phyloP scores from a whole-genome alignment of 2,329 filamentous ascomycete species.

The Cladosporium austrohemisphaericum region DNA sequence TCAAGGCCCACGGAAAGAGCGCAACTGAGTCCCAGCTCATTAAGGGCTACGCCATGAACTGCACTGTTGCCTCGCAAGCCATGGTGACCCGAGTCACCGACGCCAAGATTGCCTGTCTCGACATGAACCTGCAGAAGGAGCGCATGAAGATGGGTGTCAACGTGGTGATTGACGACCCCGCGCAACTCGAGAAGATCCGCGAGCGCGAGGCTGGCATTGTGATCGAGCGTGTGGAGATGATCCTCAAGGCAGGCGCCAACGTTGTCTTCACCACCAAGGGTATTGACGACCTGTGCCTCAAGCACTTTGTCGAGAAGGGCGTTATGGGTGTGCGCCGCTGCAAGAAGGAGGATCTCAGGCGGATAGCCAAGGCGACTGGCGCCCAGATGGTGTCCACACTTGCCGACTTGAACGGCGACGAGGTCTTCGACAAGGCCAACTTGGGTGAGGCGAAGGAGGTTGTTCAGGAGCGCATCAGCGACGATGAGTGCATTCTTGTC shows the following conservation, averaged over 20 bases:
- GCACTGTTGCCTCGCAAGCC: slow-evolving; percentile 95
- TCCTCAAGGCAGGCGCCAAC: slow-evolving; percentile 94
- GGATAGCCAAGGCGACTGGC: slow-evolving; percentile 93
- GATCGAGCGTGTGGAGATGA: slow-evolving; percentile 92
- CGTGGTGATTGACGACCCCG: slow-evolving; percentile 94
- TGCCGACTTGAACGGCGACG: slow-evolving; percentile 94
- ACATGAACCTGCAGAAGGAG: slow-evolving; percentile 99
- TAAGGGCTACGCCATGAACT: slow-evolving; percentile 97
- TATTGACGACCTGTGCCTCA: slow-evolving; percentile 92
- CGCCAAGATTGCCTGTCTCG: slow-evolving; percentile 92
- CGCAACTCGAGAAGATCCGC: slow-evolving; percentile 95
- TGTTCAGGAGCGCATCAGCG: slow-evolving; percentile 95
- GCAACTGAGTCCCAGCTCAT: slow-evolving; percentile 82
- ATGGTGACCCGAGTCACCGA: slow-evolving; percentile 92
- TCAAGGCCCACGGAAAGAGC: slow-evolving; percentile 97
- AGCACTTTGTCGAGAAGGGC: slow-evolving; percentile 89
- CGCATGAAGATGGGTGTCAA: slow-evolving; percentile 98
- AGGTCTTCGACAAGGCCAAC: slow-evolving; percentile 88
- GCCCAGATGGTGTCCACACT: slow-evolving; percentile 89
- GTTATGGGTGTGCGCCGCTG: slow-evolving; percentile 94
- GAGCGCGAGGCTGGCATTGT: slow-evolving; percentile 90
- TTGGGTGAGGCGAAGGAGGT: slow-evolving; percentile 93
- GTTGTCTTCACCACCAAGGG: slow-evolving; percentile 97
- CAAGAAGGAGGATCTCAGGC: slow-evolving; percentile 96
- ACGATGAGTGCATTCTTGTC: slow-evolving; percentile 95